Percentiles rank a stretch among this genome's conserved stretches.
These are phyloP conservation scores for Fraxinus platypoda DNA, from an alignment of 305 asterid species.

Conservation along the genomic window DNA sequence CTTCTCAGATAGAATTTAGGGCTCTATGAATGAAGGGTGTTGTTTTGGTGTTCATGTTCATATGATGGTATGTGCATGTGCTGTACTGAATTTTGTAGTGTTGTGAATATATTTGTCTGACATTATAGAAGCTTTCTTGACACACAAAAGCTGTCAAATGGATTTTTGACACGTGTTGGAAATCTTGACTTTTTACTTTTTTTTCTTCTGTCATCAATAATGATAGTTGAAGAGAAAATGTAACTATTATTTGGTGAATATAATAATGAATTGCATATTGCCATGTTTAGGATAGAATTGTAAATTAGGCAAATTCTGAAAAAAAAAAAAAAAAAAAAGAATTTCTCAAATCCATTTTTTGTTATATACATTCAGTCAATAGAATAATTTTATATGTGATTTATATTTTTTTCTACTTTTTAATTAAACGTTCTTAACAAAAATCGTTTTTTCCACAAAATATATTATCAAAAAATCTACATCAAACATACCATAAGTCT, in stretches of 20 bases:
- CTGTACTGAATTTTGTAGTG: slow-evolving; percentile 13
- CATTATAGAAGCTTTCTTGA: slow-evolving; percentile 40
- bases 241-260: neutral
- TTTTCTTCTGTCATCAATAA: neutral
- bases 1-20: slow-evolving; percentile 20
- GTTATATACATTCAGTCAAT: too few relatives aligned
- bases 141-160: slow-evolving; percentile 41
- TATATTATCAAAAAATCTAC: too few relatives aligned
- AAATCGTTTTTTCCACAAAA: too few relatives aligned
- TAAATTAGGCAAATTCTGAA: too few relatives aligned
- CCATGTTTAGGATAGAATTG: too few relatives aligned
- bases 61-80: slow-evolving; percentile 34
- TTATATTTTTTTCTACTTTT: too few relatives aligned
- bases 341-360: too few relatives aligned
- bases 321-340: too few relatives aligned
- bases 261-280: too few relatives aligned
- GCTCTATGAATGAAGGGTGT: slow-evolving; percentile 2
- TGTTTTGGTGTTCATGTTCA: slow-evolving; percentile 22
- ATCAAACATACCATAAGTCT: too few relatives aligned
- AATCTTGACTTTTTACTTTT: neutral
- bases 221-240: neutral
- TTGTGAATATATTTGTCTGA: slow-evolving; percentile 26
- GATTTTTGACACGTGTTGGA: slow-evolving; percentile 41
- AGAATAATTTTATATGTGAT: too few relatives aligned
- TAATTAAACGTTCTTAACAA: too few relatives aligned